These are phyloP conservation scores for Phytophthora citrophthora DNA, from an alignment of 352 stramenopile species.

Conservation along the genomic window DNA sequence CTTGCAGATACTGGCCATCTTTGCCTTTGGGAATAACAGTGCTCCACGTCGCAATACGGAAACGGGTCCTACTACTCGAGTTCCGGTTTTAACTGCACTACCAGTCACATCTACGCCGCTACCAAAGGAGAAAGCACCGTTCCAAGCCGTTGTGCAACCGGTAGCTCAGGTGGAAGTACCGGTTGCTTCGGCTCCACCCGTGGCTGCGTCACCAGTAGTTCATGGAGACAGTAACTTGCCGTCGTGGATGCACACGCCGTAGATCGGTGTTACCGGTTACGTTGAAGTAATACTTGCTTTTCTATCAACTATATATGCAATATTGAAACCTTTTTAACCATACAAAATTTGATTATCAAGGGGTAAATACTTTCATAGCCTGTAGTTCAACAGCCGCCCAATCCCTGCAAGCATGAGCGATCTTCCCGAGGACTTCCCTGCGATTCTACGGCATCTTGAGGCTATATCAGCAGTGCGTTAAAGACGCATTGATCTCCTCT, in stretches of 20 bases:
- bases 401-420: conserved; percentile 19
- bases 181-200: not conserved
- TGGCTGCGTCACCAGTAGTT: not conserved
- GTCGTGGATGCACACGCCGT: conserved; percentile 37
- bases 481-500: not conserved
- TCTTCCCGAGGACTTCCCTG: conserved; percentile 43
- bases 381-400: not conserved
- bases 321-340: not conserved
- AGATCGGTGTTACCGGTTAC: conserved; percentile 17
- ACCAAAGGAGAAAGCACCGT: conserved; percentile 13
- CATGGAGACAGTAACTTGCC: conserved; percentile 28
- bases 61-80: not conserved
- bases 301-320: not conserved
- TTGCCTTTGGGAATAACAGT: conserved; percentile 62
- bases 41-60: conserved; percentile 18
- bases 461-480: conserved; percentile 37
- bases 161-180: conserved; percentile 1
- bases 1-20: conserved; percentile 56
- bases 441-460: conserved; percentile 38
- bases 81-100: conserved; percentile 7
- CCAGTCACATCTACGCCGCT: conserved; percentile 1
- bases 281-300: conserved; percentile 23
- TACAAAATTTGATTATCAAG: not conserved
- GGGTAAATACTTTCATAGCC: conserved; percentile 6
- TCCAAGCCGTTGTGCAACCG: conserved; percentile 36